phyloP scores from a whole-genome alignment of 805 yeast species.

The Hanseniaspora taiwanica region DNA sequence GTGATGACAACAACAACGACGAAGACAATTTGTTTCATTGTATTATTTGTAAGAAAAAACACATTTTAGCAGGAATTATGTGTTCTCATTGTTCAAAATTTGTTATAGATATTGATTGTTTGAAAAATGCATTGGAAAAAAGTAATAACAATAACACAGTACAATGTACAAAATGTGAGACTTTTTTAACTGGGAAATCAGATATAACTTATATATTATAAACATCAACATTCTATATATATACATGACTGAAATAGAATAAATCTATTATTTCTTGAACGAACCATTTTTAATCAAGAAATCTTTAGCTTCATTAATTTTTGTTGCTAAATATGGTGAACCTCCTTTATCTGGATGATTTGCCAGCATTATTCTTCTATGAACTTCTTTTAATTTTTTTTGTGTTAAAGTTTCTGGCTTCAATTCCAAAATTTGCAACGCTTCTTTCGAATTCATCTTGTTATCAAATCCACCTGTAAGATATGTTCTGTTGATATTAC shows the following conservation, averaged over 20 bases:
- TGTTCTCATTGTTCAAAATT: conserved; percentile 2
- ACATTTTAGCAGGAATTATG: neutral
- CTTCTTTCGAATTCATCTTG: conserved; percentile 86
- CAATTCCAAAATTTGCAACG: conserved; percentile 68
- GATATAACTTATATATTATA: conserved; percentile 3
- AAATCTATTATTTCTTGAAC: conserved; percentile 1
- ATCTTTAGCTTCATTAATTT: conserved; percentile 84
- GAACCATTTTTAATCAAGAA: conserved; percentile 20
- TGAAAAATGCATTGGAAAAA: neutral
- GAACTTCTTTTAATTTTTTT: conserved; percentile 63
- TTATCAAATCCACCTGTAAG: conserved; percentile 80
- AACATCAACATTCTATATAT: neutral
- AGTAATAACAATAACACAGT: neutral
- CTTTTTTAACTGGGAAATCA: neutral
- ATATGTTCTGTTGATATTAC: conserved; percentile 43
- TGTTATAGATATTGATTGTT: conserved; percentile 1
- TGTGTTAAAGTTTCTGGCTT: conserved; percentile 51
- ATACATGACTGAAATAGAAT: neutral
- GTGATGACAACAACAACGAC: no score
- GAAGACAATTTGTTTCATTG: neutral
- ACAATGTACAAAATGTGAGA: conserved; percentile 4
- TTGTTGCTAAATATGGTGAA: conserved; percentile 75
- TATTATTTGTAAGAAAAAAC: neutral
- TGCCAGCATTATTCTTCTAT: conserved; percentile 70
- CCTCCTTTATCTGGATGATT: conserved; percentile 96